These are phyloP conservation scores for Citrus trifoliata DNA, from an alignment of 345 rosid genomes.

Conservation along the genomic window DNA sequence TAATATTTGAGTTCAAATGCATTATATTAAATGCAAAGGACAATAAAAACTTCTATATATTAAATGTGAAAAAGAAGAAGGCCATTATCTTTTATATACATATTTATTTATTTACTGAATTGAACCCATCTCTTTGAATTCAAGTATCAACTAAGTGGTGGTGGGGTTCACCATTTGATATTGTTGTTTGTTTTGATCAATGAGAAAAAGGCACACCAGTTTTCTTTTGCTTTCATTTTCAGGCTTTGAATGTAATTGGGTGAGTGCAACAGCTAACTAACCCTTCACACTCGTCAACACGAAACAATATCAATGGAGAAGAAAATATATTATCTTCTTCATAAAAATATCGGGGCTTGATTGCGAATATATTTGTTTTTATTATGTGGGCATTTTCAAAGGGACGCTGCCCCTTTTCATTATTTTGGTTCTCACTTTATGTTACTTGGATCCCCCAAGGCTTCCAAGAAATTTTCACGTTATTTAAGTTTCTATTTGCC, in stretches of 20 bases:
- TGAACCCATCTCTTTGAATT: not conserved
- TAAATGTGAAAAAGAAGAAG: too few relatives aligned
- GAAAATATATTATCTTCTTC: not conserved
- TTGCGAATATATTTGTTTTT: not conserved
- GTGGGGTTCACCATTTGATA: not conserved
- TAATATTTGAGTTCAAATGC: not conserved
- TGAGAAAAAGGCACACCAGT: not conserved
- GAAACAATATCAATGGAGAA: not conserved
- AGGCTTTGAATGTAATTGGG: not conserved
- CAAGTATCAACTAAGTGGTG: not conserved
- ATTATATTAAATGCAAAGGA: too few relatives aligned
- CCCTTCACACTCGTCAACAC: conserved; percentile 6
- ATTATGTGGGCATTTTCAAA: not conserved
- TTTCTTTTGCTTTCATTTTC: conserved; percentile 4
- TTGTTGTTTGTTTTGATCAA: conserved; percentile 3
- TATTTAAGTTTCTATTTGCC: too few relatives aligned
- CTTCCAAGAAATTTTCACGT: not conserved
- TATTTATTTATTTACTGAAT: too few relatives aligned
- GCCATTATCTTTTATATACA: too few relatives aligned
- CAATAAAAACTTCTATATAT: too few relatives aligned
- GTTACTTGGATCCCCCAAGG: not conserved
- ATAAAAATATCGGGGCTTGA: not conserved
- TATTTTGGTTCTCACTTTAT: not conserved
- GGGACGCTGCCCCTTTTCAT: not conserved
- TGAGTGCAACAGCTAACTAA: conserved; percentile 15